phyloP scores from a whole-genome alignment of 2,329 filamentous ascomycete genomes.

The Tolypocladium endophyticum region DNA sequence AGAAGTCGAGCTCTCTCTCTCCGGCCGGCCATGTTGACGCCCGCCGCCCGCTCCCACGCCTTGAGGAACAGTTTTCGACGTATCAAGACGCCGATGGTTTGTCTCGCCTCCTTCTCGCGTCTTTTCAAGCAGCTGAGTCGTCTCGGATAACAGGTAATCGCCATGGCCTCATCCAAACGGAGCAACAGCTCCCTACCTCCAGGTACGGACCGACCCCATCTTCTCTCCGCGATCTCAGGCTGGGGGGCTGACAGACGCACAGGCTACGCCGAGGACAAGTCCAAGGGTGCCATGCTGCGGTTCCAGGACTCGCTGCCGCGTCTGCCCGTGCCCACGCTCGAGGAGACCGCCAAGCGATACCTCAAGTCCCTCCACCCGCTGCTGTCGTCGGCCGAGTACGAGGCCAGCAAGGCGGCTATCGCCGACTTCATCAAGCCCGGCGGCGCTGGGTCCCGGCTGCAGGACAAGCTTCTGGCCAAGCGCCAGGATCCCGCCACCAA shows the following conservation, averaged over 20 bases:
- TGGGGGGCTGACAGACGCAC: not conserved
- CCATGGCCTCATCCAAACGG: slow-evolving; percentile 44
- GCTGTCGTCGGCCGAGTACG: slow-evolving; percentile 57
- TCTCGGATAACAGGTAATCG: slow-evolving; percentile 8
- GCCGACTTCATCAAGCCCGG: slow-evolving; percentile 83
- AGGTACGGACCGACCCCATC: slow-evolving; percentile 25
- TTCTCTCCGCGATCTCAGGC: not conserved
- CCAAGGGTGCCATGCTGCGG: slow-evolving; percentile 71
- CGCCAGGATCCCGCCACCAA: slow-evolving; percentile 69
- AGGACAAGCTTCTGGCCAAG: slow-evolving; percentile 74
- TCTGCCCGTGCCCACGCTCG: slow-evolving; percentile 69
- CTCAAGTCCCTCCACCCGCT: slow-evolving; percentile 71
- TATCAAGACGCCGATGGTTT: slow-evolving; percentile 14
- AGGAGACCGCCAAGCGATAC: slow-evolving; percentile 73
- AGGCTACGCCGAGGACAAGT: slow-evolving; percentile 73
- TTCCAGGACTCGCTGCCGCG: slow-evolving; percentile 78
- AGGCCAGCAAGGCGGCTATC: slow-evolving; percentile 70
- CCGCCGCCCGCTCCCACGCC: slow-evolving; percentile 18
- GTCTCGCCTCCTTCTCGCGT: not conserved
- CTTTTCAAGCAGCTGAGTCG: not conserved
- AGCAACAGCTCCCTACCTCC: slow-evolving; percentile 47
- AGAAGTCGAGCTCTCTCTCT: not conserved
- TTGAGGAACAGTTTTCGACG: slow-evolving; percentile 23
- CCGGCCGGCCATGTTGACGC: slow-evolving; percentile 23
- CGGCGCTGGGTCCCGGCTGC: slow-evolving; percentile 69